Percentiles rank a stretch among this genome's conserved stretches.
phyloP scores from a whole-genome alignment of 306 rosid genomes.

The Rosa persica region DNA sequence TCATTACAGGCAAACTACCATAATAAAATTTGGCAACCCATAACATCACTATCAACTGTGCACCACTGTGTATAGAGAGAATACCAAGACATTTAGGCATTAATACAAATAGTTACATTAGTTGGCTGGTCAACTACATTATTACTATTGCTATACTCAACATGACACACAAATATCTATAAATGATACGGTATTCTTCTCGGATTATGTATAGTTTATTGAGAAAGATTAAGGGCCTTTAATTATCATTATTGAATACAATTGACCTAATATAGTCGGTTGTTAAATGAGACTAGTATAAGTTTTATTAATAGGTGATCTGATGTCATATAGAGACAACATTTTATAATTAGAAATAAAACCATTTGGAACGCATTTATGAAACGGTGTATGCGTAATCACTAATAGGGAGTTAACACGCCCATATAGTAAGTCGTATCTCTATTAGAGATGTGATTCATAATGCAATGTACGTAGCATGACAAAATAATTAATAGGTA shows the following conservation, averaged over 20 bases:
- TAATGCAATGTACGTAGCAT: not conserved
- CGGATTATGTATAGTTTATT: conserved; percentile 11
- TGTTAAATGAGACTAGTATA: conserved; percentile 13
- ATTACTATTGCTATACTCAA: conserved; percentile 28
- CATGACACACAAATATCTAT: conserved; percentile 30
- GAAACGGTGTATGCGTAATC: not conserved
- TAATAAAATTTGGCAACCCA: conserved; percentile 21
- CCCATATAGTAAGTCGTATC: not conserved
- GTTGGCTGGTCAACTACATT: conserved; percentile 29
- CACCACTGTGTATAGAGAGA: not conserved
- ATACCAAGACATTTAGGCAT: not conserved
- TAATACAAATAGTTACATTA: conserved; percentile 17
- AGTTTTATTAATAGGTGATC: not conserved
- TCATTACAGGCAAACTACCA: conserved; percentile 29
- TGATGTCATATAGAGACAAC: not conserved
- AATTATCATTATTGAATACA: not conserved
- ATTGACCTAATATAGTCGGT: not conserved
- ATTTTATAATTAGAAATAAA: not conserved
- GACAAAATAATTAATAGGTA: conserved; percentile 17
- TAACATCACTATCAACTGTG: not conserved
- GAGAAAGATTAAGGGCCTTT: not conserved
- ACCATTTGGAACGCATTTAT: not conserved
- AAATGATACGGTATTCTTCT: not conserved
- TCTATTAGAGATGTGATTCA: not conserved
- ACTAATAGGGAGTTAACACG: not conserved